Percentiles rank a stretch among this genome's conserved stretches.
Evolutionary conservation across 345 rosid species (phyloP).

Genomic region (Eucalyptus pauciflora): DNA sequence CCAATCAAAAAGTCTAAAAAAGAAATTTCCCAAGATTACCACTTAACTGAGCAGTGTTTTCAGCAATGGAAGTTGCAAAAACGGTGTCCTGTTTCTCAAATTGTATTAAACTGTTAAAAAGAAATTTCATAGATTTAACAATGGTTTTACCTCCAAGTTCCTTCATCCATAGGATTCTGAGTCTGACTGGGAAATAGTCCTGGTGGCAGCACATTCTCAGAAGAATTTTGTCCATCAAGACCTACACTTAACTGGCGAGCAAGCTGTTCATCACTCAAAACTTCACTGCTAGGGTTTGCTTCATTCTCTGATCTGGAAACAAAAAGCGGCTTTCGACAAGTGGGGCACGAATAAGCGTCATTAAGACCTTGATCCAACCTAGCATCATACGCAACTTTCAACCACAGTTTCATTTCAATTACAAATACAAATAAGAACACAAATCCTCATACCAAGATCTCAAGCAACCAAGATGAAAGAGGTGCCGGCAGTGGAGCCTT

Average conservation of each 20-base stretch:
- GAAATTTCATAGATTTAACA: background rate
- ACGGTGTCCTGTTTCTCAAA: background rate
- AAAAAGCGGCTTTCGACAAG: constrained; percentile 97
- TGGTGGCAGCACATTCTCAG: constrained; percentile 38
- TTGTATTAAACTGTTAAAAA: background rate
- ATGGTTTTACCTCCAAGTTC: constrained; percentile 56
- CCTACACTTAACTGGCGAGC: constrained; percentile 60
- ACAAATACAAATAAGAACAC: background rate
- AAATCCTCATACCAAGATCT: constrained; percentile 72
- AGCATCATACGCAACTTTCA: constrained; percentile 14
- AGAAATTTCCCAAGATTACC: background rate
- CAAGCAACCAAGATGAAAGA: constrained; percentile 95
- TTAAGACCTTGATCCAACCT: constrained; percentile 99
- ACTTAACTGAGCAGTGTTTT: background rate
- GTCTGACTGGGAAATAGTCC: constrained; percentile 63
- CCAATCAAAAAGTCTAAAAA: background rate
- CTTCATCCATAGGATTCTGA: constrained; percentile 48
- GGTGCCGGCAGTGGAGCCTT: constrained; percentile 83
- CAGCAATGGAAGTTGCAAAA: background rate
- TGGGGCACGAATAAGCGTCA: constrained; percentile 90
- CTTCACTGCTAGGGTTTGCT: constrained; percentile 33
- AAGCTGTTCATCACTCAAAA: constrained; percentile 62
- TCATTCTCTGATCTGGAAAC: constrained; percentile 55
- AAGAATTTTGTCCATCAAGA: constrained; percentile 44
- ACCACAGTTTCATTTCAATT: background rate